Base-by-base conservation (phyloP, 257 asterid genomes). In the Scutellaria galericulata region DNA sequence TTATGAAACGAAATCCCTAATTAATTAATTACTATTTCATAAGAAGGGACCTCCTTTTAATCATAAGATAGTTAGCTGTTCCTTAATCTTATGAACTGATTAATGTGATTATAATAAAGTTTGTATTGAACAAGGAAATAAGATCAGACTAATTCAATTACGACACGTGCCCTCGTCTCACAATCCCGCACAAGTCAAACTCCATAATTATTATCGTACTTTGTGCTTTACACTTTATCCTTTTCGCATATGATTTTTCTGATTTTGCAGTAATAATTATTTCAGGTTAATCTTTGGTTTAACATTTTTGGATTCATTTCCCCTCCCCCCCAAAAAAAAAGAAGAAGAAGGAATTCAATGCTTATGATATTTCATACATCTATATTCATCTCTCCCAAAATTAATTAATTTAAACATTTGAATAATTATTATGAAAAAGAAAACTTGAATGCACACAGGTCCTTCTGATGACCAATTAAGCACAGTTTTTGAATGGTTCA, bases 101-200 rank as follows among this genome's bases (percentile, higher is more conserved):
- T 18, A 18, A 63, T 69, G 69, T 50, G 72, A 68, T 68, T 46
- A 55, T 65, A 47, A 70, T 60, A 61, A 48, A 69, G 72, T 59
- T 76, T 75, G 68, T 44, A 40, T 56, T 65, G 57, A 78, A 62
- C 54, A 24, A 61, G 11, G 13, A 27, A 64, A 52, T 54, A 44
- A 75, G 45, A 11, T 61, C 27, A 65, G 42, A 31, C 62, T 56
- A 45, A 68, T 82, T 62, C 55, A 24, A 45, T 48, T 15, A 10
- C 2, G 76, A 82, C 73, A 78, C 81, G 79, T 82, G 81, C 15
- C 74, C 9, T 8, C 39, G 40, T 74, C 64, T 46, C 57, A 35
- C 37, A 58, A 52, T 65, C 56, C 77, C 67, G 70, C 64, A 35
- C 77, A 57, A 64, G 75, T 73, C 79, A 77, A 76, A 71, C 66